Evolutionary conservation across 176 grass and related monocot species (phyloP), one percentile per base, ranked within the genome.

Genomic region (Ensete ventricosum): DNA sequence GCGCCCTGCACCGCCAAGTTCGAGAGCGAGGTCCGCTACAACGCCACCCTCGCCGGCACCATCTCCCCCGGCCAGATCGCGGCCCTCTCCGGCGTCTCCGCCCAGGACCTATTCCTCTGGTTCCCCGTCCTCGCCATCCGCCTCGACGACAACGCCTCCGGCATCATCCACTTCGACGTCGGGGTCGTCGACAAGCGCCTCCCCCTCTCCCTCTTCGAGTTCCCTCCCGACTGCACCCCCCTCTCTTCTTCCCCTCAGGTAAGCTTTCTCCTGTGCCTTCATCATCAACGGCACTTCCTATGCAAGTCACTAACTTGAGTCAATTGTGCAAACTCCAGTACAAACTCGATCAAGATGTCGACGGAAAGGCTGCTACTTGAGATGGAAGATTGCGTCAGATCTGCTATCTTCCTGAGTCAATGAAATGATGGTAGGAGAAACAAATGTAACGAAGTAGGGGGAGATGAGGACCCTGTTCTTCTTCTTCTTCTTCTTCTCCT

Each of bases 111-210:
- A 14, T 74, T 74, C 53, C 72, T 74, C 72, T 74, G 72, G 72
- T 74, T 74, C 72, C 72, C 72, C 53, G 72, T 74, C 72, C 72
- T 54, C 72, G 72, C 72, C 72, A 74, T 74, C 72, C 72, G 72
- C 53, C 72, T 74, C 53, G 72, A 74, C 72, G 53, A 57, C 72
- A 27, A 74, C 72, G 8, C 72, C 14, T 26, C 52, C 21, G 72
- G 72, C 22, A 74, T 74, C 72, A 74, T 74, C 72, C 72, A 74
- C 53, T 74, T 74, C 72, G 72, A 74, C 53, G 72, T 74, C 22
- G 72, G 72, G 13, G 72, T 74, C 23, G 72, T 74, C 72, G 72
- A 74, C 53, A 74, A 74, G 72, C 72, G 53, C 21, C 26, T 55
- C 53, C 53, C 72, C 6, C 53, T 74, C 53, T 74, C 72, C 24